phyloP scores from a whole-genome alignment of 1,284 basidiomycete genomes.

The Cryptococcus hybrid region DNA sequence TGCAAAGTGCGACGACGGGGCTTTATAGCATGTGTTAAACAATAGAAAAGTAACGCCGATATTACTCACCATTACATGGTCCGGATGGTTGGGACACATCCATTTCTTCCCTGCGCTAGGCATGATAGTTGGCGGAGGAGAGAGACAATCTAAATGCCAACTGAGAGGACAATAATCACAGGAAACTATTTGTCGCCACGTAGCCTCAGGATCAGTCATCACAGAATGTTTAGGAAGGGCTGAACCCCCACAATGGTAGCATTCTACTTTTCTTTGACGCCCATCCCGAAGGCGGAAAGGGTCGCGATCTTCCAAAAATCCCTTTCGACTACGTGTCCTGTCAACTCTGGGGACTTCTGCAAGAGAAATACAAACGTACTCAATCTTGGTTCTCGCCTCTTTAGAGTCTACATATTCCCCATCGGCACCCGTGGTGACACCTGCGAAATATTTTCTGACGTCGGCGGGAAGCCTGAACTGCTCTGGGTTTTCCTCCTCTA shows the following conservation, averaged over 20 bases:
- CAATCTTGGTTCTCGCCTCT: slow-evolving; percentile 73
- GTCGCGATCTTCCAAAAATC: slow-evolving; percentile 83
- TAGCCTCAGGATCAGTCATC: slow-evolving; percentile 37
- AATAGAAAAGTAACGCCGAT: background rate
- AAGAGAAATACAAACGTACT: slow-evolving; percentile 29
- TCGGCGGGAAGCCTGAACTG: slow-evolving; percentile 87
- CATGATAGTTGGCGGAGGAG: slow-evolving; percentile 82
- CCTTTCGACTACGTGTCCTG: slow-evolving; percentile 64
- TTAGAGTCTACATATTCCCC: slow-evolving; percentile 79
- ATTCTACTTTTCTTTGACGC: slow-evolving; percentile 76
- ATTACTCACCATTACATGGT: slow-evolving; percentile 59
- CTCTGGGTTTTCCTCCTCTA: slow-evolving; percentile 52
- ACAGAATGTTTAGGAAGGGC: slow-evolving; percentile 52
- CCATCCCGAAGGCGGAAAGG: slow-evolving; percentile 81
- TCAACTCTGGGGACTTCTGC: background rate
- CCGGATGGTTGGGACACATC: slow-evolving; percentile 98
- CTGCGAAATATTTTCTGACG: slow-evolving; percentile 78
- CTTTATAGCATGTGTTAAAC: slow-evolving; percentile 48
- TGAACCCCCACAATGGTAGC: slow-evolving; percentile 83
- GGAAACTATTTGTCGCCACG: slow-evolving; percentile 66
- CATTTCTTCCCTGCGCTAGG: slow-evolving; percentile 86
- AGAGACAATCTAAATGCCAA: slow-evolving; percentile 96
- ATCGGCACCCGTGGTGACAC: slow-evolving; percentile 66
- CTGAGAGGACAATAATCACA: slow-evolving; percentile 95
- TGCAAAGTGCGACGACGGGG: slow-evolving; percentile 73